Evolutionary conservation across 2,329 filamentous ascomycete genomes (phyloP).

Genomic region (Phyllosticta citriasiana): DNA sequence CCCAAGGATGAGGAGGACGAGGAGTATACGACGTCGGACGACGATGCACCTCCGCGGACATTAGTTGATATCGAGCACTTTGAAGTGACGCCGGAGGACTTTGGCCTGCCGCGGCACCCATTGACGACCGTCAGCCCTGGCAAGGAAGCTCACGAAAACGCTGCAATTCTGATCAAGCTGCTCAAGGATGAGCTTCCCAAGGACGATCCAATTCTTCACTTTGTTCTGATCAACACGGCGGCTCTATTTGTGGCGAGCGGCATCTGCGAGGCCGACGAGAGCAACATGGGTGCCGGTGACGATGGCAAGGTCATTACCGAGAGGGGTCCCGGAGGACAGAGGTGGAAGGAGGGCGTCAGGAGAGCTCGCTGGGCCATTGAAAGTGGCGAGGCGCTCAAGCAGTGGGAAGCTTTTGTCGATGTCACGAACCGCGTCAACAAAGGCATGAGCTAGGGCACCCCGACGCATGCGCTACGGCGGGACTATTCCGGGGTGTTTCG

Average conservation of each 20-base stretch:
- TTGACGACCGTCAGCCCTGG: constrained; percentile 72
- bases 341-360: constrained; percentile 92
- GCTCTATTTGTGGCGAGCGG: constrained; percentile 79
- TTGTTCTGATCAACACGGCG: constrained; percentile 89
- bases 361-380: constrained; percentile 79
- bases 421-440: constrained; percentile 52
- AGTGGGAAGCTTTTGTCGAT: constrained; percentile 76
- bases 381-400: constrained; percentile 75
- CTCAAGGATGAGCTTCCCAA: constrained; percentile 61
- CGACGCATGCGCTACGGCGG: not conserved
- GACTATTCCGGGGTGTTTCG: too few species aligned
- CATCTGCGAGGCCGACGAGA: constrained; percentile 73
- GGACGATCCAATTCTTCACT: constrained; percentile 80
- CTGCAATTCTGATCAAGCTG: constrained; percentile 68
- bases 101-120: constrained; percentile 67
- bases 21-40: constrained; percentile 34
- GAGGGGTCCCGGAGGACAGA: constrained; percentile 69
- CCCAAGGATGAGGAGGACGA: constrained; percentile 21
- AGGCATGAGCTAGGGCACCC: not conserved
- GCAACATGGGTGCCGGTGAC: constrained; percentile 68
- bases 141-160: constrained; percentile 79
- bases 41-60: constrained; percentile 30
- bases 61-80: constrained; percentile 63
- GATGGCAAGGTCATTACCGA: constrained; percentile 73
- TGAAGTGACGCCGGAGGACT: constrained; percentile 69